A percentile compares a stretch with the other conserved stretches of the same genome.
These are phyloP conservation scores for Ascochyta clinopodiicola DNA, from an alignment of 2,329 filamentous ascomycete genomes.

Conservation along the genomic window DNA sequence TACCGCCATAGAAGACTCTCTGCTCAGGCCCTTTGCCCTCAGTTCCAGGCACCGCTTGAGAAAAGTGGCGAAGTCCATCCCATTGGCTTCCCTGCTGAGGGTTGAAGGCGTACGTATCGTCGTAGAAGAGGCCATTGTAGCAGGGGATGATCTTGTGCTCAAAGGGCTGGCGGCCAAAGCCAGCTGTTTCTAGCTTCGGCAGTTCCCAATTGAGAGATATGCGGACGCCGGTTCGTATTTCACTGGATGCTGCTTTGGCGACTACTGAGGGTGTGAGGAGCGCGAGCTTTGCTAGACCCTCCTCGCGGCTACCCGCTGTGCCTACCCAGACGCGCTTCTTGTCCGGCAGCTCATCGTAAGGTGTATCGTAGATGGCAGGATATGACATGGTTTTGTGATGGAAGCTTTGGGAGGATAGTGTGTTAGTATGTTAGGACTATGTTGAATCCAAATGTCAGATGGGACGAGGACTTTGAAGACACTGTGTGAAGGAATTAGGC, in stretches of 20 bases:
- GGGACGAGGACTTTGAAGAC: not conserved
- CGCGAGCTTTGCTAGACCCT: constrained; percentile 59
- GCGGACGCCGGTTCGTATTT: constrained; percentile 58
- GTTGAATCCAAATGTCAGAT: no score
- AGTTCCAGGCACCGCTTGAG: constrained; percentile 16
- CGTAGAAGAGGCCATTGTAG: constrained; percentile 37
- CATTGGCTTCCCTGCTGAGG: no score
- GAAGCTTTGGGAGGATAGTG: not conserved
- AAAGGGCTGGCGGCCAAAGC: constrained; percentile 57
- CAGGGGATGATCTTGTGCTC: constrained; percentile 58
- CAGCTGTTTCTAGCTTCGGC: constrained; percentile 60
- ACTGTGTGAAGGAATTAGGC: not conserved
- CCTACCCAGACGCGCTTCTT: constrained; percentile 58
- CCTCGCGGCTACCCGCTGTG: constrained; percentile 54
- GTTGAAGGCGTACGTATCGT: no score
- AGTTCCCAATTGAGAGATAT: constrained; percentile 62
- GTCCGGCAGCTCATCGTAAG: constrained; percentile 57
- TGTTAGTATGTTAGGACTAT: not conserved
- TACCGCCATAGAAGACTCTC: constrained; percentile 29
- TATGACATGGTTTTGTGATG: constrained; percentile 2
- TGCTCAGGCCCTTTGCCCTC: constrained; percentile 7
- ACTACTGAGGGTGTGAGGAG: constrained; percentile 61
- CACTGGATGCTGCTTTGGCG: constrained; percentile 53
- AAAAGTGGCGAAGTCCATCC: constrained; percentile 2
- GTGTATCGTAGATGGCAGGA: constrained; percentile 21